Conservation (phyloP, 2,329 filamentous ascomycete species). For the Fusarium austroafricanum region DNA sequence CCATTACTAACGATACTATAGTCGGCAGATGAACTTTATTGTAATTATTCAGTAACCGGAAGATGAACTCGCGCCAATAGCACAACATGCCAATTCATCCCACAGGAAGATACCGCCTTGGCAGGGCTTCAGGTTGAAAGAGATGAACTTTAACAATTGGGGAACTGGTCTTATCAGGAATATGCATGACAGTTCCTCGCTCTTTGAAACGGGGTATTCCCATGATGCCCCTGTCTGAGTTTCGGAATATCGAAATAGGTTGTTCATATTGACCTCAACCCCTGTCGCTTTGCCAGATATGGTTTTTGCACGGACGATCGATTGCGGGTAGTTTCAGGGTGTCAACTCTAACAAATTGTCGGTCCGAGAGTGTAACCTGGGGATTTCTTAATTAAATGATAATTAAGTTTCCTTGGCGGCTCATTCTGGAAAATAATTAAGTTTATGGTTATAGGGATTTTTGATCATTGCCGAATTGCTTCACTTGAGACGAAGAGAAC, state of each 20-base stretch:
- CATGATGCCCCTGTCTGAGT: not conserved
- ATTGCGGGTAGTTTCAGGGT: not conserved
- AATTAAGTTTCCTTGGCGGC: not conserved
- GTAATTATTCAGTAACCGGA: constrained; percentile 20
- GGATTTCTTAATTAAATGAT: not conserved
- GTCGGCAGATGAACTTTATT: constrained; percentile 10
- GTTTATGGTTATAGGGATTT: not conserved
- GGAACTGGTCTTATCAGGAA: constrained; percentile 21
- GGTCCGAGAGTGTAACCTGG: constrained; percentile 1
- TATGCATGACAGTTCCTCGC: constrained; percentile 4
- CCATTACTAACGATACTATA: not conserved
- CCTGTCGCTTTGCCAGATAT: not conserved
- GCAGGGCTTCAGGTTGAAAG: constrained; percentile 13
- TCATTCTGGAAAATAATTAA: not conserved
- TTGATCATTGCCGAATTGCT: not conserved
- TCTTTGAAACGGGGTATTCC: not conserved
- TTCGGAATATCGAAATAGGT: not conserved
- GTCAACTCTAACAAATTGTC: not conserved
- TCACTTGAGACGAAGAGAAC: not conserved
- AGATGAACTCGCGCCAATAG: constrained; percentile 5
- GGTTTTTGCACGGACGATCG: constrained; percentile 4
- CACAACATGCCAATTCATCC: not conserved
- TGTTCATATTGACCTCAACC: constrained; percentile 2
- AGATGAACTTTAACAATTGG: constrained; percentile 26
- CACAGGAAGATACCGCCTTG: constrained; percentile 4